These are phyloP conservation scores for Diplosphaera chodatii DNA, from an alignment of 139 green algal genomes.

Conservation along the genomic window DNA sequence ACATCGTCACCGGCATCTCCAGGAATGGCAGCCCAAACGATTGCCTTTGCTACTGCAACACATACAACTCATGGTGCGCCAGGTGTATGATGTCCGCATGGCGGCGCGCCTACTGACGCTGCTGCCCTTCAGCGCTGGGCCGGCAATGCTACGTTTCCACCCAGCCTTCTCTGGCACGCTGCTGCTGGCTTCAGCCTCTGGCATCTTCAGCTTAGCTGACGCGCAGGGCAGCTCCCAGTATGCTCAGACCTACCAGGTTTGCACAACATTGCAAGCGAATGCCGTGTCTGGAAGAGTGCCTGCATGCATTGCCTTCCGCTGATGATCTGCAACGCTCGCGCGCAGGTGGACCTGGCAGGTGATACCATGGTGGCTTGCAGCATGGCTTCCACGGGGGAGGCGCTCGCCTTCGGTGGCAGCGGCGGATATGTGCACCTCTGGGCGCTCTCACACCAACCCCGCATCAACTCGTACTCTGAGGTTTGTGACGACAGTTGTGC, in stretches of 20 bases:
- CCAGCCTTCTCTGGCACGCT: constrained; percentile 57
- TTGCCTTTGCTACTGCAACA: too few species aligned
- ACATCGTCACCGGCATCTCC: too few species aligned
- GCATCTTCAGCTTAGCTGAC: constrained; percentile 60
- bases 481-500: not conserved
- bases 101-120: constrained; percentile 38
- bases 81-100: constrained; percentile 65
- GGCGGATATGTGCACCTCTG: constrained; percentile 81
- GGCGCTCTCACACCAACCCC: constrained; percentile 15
- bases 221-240: constrained; percentile 18
- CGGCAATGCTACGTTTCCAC: constrained; percentile 58
- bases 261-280: too few species aligned
- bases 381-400: constrained; percentile 54
- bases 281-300: too few species aligned
- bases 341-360: constrained; percentile 51
- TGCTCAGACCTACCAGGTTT: constrained; percentile 45
- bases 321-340: not conserved
- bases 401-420: constrained; percentile 58
- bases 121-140: constrained; percentile 41
- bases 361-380: constrained; percentile 40
- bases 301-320: too few species aligned
- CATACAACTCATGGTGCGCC: too few species aligned
- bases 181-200: constrained; percentile 47
- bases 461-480: constrained; percentile 16
- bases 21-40: too few species aligned